Evolutionary conservation across 805 yeast genomes (phyloP), one percentile per base, ranked within the genome.

Genomic region (Pichia scutulata): DNA sequence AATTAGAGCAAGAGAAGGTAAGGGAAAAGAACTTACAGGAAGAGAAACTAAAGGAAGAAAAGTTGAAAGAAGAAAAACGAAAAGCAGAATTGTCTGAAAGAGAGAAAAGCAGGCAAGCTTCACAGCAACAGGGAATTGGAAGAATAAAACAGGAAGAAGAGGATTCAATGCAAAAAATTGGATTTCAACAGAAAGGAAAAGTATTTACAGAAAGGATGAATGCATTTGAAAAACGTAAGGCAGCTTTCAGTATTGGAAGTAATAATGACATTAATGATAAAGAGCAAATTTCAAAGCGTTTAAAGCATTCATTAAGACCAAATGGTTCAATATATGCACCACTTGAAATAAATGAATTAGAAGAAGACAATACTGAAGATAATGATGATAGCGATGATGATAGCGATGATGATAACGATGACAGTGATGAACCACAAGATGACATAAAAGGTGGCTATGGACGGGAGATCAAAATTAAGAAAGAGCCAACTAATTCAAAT

Each of bases 301-400:
- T 25, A 47, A 46, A 41, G 36, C 44, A 26, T 33, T n/a, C 14
- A 33, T 28, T 48, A 41, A 24, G 50, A 30, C 23, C 39, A 41
- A 41, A 44, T n/a, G 44, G 44, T 16, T 39, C 47, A 3, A 25
- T 47, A n/a, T 25, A 45, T 12, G 30, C 41, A 7, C 53, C 55
- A 12, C 44, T 50, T 36, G 55, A 52, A 25, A 46, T 50, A 7
- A 50, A 48, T 51, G 60, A 55, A 24, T 36, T 52, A 13, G 52
- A 52, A 16, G 37, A 33, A 33, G 19, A 33, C 2, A 33, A 19
- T n/a, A 16, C 10, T n/a, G 37, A 7, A 12, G 52, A 48, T 22
- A 49, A 37, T n/a, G 49, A 45, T 3, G 44, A 41, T 2, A 49
- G 30, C 2, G 44, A 21, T 4, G 50, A 50, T 22, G 41, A 28